These are phyloP conservation scores for Tuber indicum DNA, from an alignment of 495 filamentous ascomycete genomes.

Conservation along the genomic window DNA sequence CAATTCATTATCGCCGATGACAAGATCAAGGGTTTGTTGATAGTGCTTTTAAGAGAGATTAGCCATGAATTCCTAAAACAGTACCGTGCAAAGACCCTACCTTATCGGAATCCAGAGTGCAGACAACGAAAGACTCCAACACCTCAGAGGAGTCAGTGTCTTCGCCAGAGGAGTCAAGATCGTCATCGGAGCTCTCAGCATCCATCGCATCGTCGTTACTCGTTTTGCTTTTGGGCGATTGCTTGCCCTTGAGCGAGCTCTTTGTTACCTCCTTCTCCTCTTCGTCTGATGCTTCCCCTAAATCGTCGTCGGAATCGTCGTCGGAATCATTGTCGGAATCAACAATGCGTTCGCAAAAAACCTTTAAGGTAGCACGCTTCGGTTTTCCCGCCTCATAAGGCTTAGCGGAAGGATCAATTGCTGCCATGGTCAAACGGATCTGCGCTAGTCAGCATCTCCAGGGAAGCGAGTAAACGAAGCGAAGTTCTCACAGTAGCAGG, in stretches of 20 bases:
- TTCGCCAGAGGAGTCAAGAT: conserved; percentile 57
- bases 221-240: conserved; percentile 62
- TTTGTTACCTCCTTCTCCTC: conserved; percentile 73
- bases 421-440: conserved; percentile 98
- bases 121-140: conserved; percentile 76
- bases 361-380: conserved; percentile 78
- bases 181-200: conserved; percentile 55
- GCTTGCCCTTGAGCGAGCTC: conserved; percentile 45
- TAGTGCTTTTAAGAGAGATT: conserved; percentile 57
- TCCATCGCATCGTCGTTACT: conserved; percentile 64
- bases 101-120: conserved; percentile 82
- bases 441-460: conserved; percentile 41
- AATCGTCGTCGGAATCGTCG: conserved; percentile 56
- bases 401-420: conserved; percentile 78
- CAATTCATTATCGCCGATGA: conserved; percentile 72
- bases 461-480: conserved; percentile 11
- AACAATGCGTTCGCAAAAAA: conserved; percentile 60
- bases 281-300: conserved; percentile 51
- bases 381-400: conserved; percentile 59
- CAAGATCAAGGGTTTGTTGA: conserved; percentile 93
- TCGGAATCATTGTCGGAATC: conserved; percentile 50
- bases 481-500: conserved; percentile 67
- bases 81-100: conserved; percentile 45
- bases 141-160: conserved; percentile 61
- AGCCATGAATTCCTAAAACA: conserved; percentile 25